These are phyloP conservation scores for Cytospora leucostoma DNA, from an alignment of 2,329 filamentous ascomycete genomes.

Conservation along the genomic window DNA sequence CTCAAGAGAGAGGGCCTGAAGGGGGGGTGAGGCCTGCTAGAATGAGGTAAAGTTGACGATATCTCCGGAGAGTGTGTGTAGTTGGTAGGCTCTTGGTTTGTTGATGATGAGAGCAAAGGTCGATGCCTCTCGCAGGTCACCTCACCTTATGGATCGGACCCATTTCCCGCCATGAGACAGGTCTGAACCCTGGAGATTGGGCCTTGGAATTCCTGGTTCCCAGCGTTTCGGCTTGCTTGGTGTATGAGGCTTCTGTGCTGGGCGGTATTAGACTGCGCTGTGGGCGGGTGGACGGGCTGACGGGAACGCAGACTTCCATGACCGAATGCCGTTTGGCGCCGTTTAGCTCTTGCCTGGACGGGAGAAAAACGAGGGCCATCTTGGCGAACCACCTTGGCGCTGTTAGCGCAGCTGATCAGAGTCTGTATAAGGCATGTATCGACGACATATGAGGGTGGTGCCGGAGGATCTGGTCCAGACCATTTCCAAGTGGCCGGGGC, in stretches of 20 bases:
- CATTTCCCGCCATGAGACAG: background rate
- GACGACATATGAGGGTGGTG: no score
- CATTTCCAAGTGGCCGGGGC: no score
- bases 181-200: background rate
- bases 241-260: background rate
- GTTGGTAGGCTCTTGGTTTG: background rate
- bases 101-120: no score
- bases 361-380: background rate
- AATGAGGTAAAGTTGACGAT: slow-evolving; percentile 1
- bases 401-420: slow-evolving; percentile 5
- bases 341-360: background rate
- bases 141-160: background rate
- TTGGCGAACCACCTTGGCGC: background rate
- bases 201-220: background rate
- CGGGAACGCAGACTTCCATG: background rate
- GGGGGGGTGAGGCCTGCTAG: background rate
- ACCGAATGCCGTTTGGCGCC: background rate
- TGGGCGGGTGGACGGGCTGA: no score
- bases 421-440: background rate
- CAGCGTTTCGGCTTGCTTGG: background rate
- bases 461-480: no score
- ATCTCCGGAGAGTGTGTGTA: background rate
- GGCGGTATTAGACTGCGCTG: no score
- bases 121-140: no score
- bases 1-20: background rate